Percentiles rank a stretch among this genome's conserved stretches.
phyloP scores from a whole-genome alignment of 139 green algal species.

The Chlamydomonas schloesseri region DNA sequence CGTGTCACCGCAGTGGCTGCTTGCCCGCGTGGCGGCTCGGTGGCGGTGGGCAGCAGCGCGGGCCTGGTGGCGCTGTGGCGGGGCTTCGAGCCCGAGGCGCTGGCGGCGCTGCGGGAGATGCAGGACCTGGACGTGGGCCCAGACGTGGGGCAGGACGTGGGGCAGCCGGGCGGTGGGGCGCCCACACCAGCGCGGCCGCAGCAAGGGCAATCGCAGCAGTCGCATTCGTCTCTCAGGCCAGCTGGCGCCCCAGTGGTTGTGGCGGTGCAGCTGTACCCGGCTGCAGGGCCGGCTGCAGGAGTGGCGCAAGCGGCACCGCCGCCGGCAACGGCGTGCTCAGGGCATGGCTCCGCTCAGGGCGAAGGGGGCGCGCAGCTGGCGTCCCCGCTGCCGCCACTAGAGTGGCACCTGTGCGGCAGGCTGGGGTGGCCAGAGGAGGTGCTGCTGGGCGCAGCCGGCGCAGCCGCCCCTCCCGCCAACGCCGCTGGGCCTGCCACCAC shows the following conservation, averaged over 20 bases:
- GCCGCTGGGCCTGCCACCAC: not conserved
- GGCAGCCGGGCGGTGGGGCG: not conserved
- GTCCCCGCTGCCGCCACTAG: not conserved
- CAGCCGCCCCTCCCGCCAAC: not conserved
- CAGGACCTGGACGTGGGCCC: not conserved
- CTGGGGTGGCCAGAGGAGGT: slow-evolving; percentile 21
- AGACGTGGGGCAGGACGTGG: not conserved
- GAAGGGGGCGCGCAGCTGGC: too few species aligned
- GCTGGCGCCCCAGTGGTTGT: not conserved
- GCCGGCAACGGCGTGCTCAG: too few species aligned
- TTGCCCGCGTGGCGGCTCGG: slow-evolving; percentile 15
- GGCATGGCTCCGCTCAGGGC: too few species aligned
- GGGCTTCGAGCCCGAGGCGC: not conserved
- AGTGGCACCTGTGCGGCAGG: slow-evolving; percentile 37
- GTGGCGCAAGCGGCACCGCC: too few species aligned
- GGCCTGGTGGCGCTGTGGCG: slow-evolving; percentile 34
- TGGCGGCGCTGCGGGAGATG: slow-evolving; percentile 11
- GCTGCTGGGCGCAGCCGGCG: not conserved
- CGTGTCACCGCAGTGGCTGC: slow-evolving; percentile 19
- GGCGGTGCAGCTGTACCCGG: not conserved
- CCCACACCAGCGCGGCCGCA: too few species aligned
- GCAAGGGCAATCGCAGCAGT: too few species aligned
- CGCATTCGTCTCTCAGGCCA: too few species aligned
- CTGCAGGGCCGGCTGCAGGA: too few species aligned
- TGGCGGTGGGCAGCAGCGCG: slow-evolving; percentile 4